Conservation (phyloP, 225 moss, liverwort and hornwort species). For the Marchantia paleacea region DNA sequence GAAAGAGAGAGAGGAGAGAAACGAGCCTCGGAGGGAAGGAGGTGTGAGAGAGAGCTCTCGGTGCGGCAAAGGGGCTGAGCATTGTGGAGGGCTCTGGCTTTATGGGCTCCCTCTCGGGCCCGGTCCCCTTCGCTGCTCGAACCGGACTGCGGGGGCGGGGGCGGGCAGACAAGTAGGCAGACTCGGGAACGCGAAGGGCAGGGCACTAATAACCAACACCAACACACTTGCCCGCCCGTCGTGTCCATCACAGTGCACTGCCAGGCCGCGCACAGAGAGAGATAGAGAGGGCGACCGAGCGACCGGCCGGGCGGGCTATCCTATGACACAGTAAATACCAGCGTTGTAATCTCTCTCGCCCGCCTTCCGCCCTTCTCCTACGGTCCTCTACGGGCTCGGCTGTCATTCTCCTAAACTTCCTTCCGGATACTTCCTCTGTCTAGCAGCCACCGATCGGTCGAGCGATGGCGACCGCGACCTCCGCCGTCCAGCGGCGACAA, state of each 20-base stretch:
- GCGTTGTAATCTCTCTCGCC: background rate
- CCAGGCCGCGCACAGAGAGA: background rate
- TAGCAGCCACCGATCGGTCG: background rate
- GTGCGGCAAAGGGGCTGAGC: slow-evolving; percentile 19
- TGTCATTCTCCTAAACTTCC: background rate
- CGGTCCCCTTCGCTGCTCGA: background rate
- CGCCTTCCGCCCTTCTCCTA: background rate
- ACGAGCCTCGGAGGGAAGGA: background rate
- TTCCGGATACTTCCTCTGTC: background rate
- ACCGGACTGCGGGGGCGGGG: background rate
- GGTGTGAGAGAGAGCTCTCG: slow-evolving; percentile 3
- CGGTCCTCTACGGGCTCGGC: no score
- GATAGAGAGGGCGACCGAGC: no score
- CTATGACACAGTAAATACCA: background rate
- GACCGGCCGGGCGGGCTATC: background rate
- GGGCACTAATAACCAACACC: background rate
- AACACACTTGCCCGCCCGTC: background rate
- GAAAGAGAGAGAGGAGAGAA: background rate
- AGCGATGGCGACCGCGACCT: background rate
- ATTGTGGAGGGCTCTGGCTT: slow-evolving; percentile 9
- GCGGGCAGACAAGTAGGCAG: slow-evolving; percentile 4
- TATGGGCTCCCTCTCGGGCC: background rate
- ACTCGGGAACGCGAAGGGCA: background rate
- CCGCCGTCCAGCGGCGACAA: background rate
- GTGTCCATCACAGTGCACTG: slow-evolving; percentile 6